Percentiles rank a stretch among this genome's conserved stretches.
Conservation (phyloP, 805 yeast genomes). For the Wickerhamomyces kurtzmanii region DNA sequence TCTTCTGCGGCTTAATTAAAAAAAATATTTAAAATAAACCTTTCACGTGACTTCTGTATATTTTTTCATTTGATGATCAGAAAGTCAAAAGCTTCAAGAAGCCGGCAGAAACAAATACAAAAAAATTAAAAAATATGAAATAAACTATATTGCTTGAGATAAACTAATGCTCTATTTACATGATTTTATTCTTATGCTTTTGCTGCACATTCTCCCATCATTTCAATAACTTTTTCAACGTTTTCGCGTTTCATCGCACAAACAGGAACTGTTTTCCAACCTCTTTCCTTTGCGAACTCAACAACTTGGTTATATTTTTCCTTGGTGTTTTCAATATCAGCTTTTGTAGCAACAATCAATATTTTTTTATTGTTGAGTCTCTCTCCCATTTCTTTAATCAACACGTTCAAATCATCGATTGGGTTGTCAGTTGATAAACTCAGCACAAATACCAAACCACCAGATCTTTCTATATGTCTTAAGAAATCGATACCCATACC, state of each 20-base stretch:
- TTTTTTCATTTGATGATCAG: no score
- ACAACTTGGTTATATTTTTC: slow-evolving; percentile 36
- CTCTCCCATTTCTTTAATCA: slow-evolving; percentile 65
- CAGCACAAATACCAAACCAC: slow-evolving; percentile 81
- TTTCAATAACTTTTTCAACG: slow-evolving; percentile 53
- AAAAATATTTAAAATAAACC: no score
- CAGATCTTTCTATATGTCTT: slow-evolving; percentile 86
- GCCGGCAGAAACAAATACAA: no score
- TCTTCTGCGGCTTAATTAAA: no score
- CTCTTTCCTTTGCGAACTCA: slow-evolving; percentile 27
- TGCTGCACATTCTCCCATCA: slow-evolving; percentile 56
- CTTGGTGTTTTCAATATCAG: slow-evolving; percentile 57
- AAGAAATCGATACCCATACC: slow-evolving; percentile 94
- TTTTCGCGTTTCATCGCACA: slow-evolving; percentile 73
- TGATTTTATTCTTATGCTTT: no score
- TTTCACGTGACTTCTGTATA: no score
- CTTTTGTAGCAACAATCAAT: slow-evolving; percentile 87
- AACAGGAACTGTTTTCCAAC: slow-evolving; percentile 75
- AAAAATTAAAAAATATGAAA: no score
- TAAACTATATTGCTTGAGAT: no score
- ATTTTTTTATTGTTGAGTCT: slow-evolving; percentile 53
- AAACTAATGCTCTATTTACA: no score
- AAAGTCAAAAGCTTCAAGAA: no score
- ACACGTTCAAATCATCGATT: slow-evolving; percentile 46
- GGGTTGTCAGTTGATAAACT: slow-evolving; percentile 67